Percentiles rank a stretch among this genome's conserved stretches.
These are phyloP conservation scores for Clavispora fructus DNA, from an alignment of 805 yeast genomes.

Conservation along the genomic window DNA sequence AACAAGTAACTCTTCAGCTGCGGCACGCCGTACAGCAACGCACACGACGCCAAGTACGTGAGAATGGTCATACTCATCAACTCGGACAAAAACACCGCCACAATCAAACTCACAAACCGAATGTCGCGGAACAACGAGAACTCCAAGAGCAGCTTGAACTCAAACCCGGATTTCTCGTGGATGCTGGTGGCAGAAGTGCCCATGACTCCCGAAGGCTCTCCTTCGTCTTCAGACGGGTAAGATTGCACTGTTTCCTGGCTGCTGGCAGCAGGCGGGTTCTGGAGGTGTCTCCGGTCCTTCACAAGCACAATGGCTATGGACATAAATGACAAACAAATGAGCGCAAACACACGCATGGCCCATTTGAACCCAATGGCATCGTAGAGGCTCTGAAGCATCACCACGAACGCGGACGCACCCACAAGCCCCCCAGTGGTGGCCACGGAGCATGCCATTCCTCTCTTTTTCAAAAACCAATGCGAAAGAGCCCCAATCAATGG, in stretches of 20 bases:
- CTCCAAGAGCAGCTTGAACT: slow-evolving; percentile 9
- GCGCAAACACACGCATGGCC: slow-evolving; percentile 47
- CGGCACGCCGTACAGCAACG: slow-evolving; percentile 42
- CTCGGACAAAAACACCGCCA: slow-evolving; percentile 43
- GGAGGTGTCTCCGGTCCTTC: slow-evolving; percentile 1
- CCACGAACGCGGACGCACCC: slow-evolving; percentile 51
- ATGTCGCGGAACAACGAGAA: slow-evolving; percentile 38
- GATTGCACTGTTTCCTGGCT: no score
- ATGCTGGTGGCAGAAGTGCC: not conserved
- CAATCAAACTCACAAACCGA: slow-evolving; percentile 37
- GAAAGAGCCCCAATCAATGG: slow-evolving; percentile 41
- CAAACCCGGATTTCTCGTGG: not conserved
- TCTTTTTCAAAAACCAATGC: slow-evolving; percentile 38
- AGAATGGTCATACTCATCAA: slow-evolving; percentile 41
- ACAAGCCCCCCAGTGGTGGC: slow-evolving; percentile 48
- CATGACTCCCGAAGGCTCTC: not conserved
- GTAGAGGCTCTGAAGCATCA: slow-evolving; percentile 48
- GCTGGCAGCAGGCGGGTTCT: not conserved
- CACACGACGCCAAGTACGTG: slow-evolving; percentile 51
- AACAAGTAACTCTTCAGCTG: slow-evolving; percentile 41
- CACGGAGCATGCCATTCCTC: slow-evolving; percentile 43
- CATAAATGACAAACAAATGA: slow-evolving; percentile 38
- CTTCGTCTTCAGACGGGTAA: no score
- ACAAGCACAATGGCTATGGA: slow-evolving; percentile 7
- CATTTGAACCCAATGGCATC: slow-evolving; percentile 46